These are phyloP conservation scores for Geotrichum reessii DNA, from an alignment of 1,139 yeast species.

Conservation along the genomic window DNA sequence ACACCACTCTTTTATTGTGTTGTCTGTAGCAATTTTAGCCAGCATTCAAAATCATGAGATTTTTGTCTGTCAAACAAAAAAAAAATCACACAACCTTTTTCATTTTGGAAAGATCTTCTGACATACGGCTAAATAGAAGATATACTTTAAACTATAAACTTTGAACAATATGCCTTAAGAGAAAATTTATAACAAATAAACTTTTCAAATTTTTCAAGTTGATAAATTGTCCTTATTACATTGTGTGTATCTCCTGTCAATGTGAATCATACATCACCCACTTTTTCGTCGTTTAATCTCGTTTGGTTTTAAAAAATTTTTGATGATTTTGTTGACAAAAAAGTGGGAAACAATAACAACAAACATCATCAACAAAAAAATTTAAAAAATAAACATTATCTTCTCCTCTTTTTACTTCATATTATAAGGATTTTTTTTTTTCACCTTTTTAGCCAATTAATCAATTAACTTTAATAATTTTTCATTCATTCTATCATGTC, in stretches of 20 bases:
- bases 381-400: neutral
- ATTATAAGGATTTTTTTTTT: neutral
- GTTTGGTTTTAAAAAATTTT: neutral
- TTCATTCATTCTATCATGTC: slow-evolving; percentile 6
- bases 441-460: neutral
- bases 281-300: neutral
- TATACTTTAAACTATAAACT: neutral
- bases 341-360: neutral
- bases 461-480: neutral
- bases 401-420: neutral
- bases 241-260: neutral
- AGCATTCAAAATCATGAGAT: slow-evolving; percentile 1
- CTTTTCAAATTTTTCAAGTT: neutral
- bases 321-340: neutral
- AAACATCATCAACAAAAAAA: too few relatives aligned
- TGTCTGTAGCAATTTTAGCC: neutral
- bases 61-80: neutral
- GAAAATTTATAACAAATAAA: neutral
- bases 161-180: neutral
- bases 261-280: neutral
- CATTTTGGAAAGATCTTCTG: neutral
- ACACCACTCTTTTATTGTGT: neutral
- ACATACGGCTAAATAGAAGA: neutral
- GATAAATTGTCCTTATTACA: too few relatives aligned
- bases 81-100: slow-evolving; percentile 2